Evolutionary conservation across 176 grass and related monocot genomes (phyloP), one percentile per base, ranked within the genome.

Genomic region (Oryza meridionalis): DNA sequence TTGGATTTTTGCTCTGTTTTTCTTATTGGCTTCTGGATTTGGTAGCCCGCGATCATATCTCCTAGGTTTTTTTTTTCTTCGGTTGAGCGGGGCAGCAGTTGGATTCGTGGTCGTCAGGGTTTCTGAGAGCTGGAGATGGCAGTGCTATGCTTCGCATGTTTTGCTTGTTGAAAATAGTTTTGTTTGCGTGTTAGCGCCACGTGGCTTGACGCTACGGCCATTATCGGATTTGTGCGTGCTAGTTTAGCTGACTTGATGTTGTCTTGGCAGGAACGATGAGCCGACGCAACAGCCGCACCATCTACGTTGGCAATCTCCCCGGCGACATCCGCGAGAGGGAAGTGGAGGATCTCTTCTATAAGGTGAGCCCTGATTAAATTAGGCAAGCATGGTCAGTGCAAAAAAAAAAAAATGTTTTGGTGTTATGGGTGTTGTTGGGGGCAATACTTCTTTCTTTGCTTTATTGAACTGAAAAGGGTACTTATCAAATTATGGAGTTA

Each of bases 221-320:
- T 17, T 38, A 5, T 43, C 17, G 25, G 9, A 33, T 46, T 68
- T 5, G 10, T 26, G 72, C 0, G 2, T 27, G 27, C n/a, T 64
- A 5, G 3, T 9, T 9, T 16, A 43, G 27, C 70, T 85, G 77
- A 53, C 25, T 62, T n/a, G 47, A 25, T 40, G 4, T 29, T 47
- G 4, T 5, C 15, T 35, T 35, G 43, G 46, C 90, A 90, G 90
- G 73, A 83, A 90, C 65, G 19, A 95, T 98, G 95, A 92, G 89
- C 55, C 90, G 77, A 32, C 87, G 92, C 7, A 87, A 86, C 43
- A 87, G 85, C 82, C 82, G 89, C 68, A 95, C 88, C 75, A 87
- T 95, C 75, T 98, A 93, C n/a, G 92, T 95, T n/a, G 91, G 95
- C 12, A 95, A 97, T 29, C 95, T 98, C 84, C 95, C 95, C 0